These are phyloP conservation scores for Zygnema circumcarinatum DNA, from an alignment of 139 green algal species.

Conservation along the genomic window DNA sequence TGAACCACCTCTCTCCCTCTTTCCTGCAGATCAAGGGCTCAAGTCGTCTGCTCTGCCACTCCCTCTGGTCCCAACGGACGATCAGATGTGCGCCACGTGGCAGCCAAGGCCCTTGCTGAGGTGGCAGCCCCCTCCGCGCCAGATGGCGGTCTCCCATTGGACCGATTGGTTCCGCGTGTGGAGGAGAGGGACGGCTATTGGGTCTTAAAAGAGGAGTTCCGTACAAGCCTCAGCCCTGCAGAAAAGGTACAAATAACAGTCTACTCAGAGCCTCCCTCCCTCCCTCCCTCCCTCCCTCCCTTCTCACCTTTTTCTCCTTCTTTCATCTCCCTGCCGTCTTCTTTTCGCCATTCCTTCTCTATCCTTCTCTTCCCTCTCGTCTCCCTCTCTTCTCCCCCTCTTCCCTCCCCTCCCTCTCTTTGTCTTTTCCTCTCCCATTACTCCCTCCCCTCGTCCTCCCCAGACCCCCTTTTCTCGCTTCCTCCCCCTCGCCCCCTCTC, in stretches of 20 bases:
- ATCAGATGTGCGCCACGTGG: neutral
- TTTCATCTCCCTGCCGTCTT: neutral
- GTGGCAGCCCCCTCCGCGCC: neutral
- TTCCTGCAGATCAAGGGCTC: neutral
- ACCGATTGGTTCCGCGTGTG: slow-evolving; percentile 36
- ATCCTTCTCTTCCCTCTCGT: neutral
- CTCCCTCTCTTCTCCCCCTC: neutral
- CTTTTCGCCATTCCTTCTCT: neutral
- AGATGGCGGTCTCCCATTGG: neutral
- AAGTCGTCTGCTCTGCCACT: slow-evolving; percentile 2
- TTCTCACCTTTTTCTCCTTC: slow-evolving; percentile 10
- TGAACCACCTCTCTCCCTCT: neutral
- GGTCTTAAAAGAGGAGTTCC: slow-evolving; percentile 51
- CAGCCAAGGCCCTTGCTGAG: slow-evolving; percentile 11
- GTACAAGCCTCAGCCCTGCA: slow-evolving; percentile 26
- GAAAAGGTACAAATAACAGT: slow-evolving; percentile 28
- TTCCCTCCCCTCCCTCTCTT: neutral
- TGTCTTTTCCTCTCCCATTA: neutral
- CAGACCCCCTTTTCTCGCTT: neutral
- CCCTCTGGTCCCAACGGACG: neutral
- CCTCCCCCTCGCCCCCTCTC: neutral
- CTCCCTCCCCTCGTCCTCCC: neutral
- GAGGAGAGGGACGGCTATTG: slow-evolving; percentile 36
- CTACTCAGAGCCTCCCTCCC: neutral
- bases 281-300: neutral